Evolutionary conservation across 495 filamentous ascomycete genomes (phyloP).

Genomic region (Penicillium coprophilum): DNA sequence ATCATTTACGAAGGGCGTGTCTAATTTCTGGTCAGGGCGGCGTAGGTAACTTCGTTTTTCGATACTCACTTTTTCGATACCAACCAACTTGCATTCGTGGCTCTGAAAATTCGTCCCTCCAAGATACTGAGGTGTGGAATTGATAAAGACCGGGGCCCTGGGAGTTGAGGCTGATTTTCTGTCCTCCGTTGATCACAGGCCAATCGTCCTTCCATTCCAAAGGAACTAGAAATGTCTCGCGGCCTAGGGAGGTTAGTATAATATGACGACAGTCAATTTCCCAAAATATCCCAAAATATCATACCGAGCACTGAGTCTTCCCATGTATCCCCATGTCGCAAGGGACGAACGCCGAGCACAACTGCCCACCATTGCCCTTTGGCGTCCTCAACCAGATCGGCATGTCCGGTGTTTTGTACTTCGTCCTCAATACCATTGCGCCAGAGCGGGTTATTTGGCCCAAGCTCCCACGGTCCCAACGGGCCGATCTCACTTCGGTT

Average conservation of each 20-base stretch:
- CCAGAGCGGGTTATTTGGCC: constrained; percentile 39
- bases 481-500: constrained; percentile 39
- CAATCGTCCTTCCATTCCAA: constrained; percentile 49
- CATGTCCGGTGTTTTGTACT: constrained; percentile 44
- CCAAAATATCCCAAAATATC: background rate
- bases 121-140: constrained; percentile 21
- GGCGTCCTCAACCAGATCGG: constrained; percentile 46
- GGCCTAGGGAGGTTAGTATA: constrained; percentile 26
- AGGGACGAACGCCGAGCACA: constrained; percentile 45
- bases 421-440: constrained; percentile 37
- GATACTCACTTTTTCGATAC: constrained; percentile 43
- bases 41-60: background rate
- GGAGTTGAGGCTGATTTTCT: constrained; percentile 41
- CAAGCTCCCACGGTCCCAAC: constrained; percentile 56
- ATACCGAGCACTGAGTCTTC: constrained; percentile 43
- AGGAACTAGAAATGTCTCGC: constrained; percentile 49
- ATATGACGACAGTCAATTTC: no score
- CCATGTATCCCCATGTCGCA: constrained; percentile 26
- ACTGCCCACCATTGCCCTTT: constrained; percentile 48
- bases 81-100: constrained; percentile 34
- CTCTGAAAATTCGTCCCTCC: constrained; percentile 43
- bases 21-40: constrained; percentile 13
- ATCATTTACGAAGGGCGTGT: constrained; percentile 34
- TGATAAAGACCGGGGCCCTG: constrained; percentile 31
- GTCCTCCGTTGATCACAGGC: constrained; percentile 47